phyloP scores from a whole-genome alignment of 495 filamentous ascomycete genomes.

The Usnea hakonensis region DNA sequence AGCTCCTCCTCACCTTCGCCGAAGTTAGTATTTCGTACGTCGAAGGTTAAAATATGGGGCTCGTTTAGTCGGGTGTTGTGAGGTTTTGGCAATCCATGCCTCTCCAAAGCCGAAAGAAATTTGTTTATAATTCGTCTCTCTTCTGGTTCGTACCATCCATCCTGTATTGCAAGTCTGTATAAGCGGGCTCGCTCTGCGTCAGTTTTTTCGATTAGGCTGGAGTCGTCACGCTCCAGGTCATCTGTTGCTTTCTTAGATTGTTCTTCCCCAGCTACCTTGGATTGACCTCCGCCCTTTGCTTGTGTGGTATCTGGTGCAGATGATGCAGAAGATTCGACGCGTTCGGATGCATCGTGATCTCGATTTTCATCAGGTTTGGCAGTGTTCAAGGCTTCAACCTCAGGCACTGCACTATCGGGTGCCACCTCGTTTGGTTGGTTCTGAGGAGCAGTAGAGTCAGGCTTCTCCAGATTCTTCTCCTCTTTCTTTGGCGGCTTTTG shows the following conservation, averaged over 20 bases:
- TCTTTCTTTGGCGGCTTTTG: constrained; percentile 1
- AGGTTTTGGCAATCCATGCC: background rate
- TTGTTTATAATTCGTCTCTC: constrained; percentile 16
- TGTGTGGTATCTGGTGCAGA: background rate
- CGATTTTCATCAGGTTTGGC: background rate
- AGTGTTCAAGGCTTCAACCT: background rate
- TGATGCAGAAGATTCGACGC: background rate
- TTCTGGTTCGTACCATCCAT: constrained; percentile 23
- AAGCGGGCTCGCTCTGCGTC: constrained; percentile 22
- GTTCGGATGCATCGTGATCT: background rate
- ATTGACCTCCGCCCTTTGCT: background rate
- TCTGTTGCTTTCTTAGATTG: background rate
- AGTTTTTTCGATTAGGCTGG: constrained; percentile 9
- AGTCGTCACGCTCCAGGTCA: constrained; percentile 22
- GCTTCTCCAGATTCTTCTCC: background rate
- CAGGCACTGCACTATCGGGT: background rate
- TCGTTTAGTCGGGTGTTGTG: background rate
- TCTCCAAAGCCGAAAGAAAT: constrained; percentile 16
- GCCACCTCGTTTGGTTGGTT: background rate
- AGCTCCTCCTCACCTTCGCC: background rate
- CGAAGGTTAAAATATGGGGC: background rate
- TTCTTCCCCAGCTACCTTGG: background rate
- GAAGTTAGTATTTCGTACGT: background rate
- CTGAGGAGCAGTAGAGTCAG: background rate
- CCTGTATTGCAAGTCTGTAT: constrained; percentile 22